phyloP scores from a whole-genome alignment of 805 yeast species.

The Hanseniaspora nectarophila region DNA sequence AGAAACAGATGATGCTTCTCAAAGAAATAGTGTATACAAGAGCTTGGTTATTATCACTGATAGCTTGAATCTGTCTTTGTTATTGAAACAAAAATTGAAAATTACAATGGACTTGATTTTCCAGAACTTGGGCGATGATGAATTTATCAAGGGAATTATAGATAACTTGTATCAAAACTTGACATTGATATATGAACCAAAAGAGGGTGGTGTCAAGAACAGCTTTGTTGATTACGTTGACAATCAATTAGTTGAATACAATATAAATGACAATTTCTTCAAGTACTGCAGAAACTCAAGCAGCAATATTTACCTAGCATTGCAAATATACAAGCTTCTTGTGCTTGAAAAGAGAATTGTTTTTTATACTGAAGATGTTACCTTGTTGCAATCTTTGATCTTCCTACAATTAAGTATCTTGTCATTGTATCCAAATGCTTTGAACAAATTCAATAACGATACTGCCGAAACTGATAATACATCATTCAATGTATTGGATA shows the following conservation, averaged over 20 bases:
- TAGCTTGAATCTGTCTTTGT: not conserved
- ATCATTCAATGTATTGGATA: conserved; percentile 5
- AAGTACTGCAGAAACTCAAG: not conserved
- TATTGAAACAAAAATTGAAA: conserved; percentile 6
- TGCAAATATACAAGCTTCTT: not conserved
- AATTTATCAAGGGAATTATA: not conserved
- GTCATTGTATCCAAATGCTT: conserved; percentile 4
- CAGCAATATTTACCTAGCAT: not conserved
- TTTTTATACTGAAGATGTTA: conserved; percentile 9
- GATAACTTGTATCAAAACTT: not conserved
- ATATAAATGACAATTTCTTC: not conserved
- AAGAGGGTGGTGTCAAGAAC: not conserved
- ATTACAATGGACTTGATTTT: conserved; percentile 12
- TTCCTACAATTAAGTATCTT: conserved; percentile 3
- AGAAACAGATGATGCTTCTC: not conserved
- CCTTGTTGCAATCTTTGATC: conserved; percentile 4
- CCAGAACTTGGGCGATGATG: not conserved
- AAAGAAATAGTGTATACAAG: conserved; percentile 11
- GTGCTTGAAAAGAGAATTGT: conserved; percentile 9
- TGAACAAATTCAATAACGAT: not conserved
- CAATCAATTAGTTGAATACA: conserved; percentile 7
- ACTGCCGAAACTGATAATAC: not conserved
- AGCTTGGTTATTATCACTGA: conserved; percentile 6
- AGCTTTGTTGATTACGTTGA: conserved; percentile 7
- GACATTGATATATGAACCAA: not conserved